Evolutionary conservation across 805 yeast species (phyloP).

Genomic region (Candida awuae): DNA sequence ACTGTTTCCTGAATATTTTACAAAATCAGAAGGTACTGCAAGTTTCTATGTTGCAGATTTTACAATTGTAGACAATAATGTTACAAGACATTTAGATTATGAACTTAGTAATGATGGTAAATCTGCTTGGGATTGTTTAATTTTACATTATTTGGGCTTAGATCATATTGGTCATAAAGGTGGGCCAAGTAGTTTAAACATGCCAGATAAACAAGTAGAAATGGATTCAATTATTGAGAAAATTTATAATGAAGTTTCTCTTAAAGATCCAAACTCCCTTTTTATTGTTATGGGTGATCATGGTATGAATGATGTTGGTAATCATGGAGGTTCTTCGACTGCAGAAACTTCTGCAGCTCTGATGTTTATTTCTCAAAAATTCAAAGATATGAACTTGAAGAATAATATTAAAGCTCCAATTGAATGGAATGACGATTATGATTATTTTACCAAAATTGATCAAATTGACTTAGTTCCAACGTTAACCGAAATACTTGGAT

Average conservation of each 20-base stretch:
- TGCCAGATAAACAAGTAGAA: conserved; percentile 77
- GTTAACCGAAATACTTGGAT: conserved; percentile 47
- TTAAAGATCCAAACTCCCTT: conserved; percentile 40
- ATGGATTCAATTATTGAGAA: conserved; percentile 64
- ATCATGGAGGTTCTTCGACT: conserved; percentile 90
- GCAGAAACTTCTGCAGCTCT: conserved; percentile 91
- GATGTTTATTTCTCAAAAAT: conserved; percentile 56
- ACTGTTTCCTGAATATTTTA: conserved; percentile 67
- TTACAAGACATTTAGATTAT: conserved; percentile 71
- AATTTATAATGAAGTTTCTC: conserved; percentile 34
- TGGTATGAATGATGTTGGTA: conserved; percentile 93
- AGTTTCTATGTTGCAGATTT: conserved; percentile 94
- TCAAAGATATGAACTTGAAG: conserved; percentile 28
- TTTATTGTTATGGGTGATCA: conserved; percentile 84
- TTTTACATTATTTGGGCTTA: conserved; percentile 84
- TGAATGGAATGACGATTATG: conserved; percentile 34
- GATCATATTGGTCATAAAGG: conserved; percentile 98
- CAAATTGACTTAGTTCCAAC: conserved; percentile 76
- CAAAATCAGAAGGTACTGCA: conserved; percentile 72
- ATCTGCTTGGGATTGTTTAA: conserved; percentile 70
- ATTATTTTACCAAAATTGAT: conserved; percentile 45
- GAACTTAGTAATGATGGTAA: conserved; percentile 39
- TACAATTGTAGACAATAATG: conserved; percentile 88
- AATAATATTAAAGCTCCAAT: conserved; percentile 31
- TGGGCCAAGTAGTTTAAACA: conserved; percentile 74